Conservation (phyloP, 176 grass and related monocot species). For the Lolium multiflorum region DNA sequence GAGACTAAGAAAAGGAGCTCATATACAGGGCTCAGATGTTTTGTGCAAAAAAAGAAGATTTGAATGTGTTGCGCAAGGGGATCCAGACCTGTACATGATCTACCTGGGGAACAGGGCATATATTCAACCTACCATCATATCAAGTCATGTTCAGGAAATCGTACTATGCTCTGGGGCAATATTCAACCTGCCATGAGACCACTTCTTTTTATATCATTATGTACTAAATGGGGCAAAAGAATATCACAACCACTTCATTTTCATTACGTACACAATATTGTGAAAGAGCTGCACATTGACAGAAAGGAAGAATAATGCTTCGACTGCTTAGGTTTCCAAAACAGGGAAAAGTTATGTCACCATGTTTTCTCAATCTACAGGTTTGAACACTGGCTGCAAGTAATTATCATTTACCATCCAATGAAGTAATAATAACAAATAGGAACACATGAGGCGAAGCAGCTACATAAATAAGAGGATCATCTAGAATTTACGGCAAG, state of each 20-base stretch:
- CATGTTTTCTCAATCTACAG: slow-evolving; percentile 30
- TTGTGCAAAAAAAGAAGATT: not conserved
- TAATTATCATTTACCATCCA: slow-evolving; percentile 24
- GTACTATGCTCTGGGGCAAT: not conserved
- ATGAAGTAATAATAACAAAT: slow-evolving; percentile 36
- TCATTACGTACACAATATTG: not conserved
- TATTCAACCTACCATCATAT: not conserved
- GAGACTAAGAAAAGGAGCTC: not conserved
- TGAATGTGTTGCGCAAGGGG: not conserved
- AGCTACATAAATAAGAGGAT: slow-evolving; percentile 28
- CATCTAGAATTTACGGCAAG: slow-evolving; percentile 52
- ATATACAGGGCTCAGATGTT: not conserved
- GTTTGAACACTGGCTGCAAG: not conserved
- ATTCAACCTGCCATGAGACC: not conserved
- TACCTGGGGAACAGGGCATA: not conserved
- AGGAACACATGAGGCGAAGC: not conserved
- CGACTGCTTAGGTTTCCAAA: not conserved
- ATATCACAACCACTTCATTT: not conserved
- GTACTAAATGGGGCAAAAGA: not conserved
- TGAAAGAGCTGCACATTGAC: slow-evolving; percentile 1
- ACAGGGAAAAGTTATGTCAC: not conserved
- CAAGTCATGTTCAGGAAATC: not conserved
- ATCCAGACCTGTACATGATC: slow-evolving; percentile 3
- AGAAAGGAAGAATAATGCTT: not conserved
- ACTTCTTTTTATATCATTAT: not conserved